Conservation (phyloP, 768 basidiomycete genomes). For the Postia placenta region DNA sequence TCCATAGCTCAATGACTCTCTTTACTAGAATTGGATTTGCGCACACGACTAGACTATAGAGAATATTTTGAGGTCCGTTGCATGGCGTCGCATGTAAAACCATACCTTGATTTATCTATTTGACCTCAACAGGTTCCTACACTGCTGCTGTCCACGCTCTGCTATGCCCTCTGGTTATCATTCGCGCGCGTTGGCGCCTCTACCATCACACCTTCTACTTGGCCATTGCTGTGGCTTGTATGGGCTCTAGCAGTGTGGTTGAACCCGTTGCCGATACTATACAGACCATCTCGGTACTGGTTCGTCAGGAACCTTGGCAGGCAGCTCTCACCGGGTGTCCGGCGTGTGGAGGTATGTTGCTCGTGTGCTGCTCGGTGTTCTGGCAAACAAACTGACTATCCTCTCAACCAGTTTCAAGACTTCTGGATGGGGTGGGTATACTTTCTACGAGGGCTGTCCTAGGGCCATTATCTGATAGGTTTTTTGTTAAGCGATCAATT, state of each 20-base stretch:
- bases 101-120: neutral
- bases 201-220: constrained; percentile 58
- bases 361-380: too few species aligned
- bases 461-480: neutral
- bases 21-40: constrained; percentile 56
- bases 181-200: constrained; percentile 56
- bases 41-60: constrained; percentile 68
- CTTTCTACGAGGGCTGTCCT: neutral
- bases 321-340: constrained; percentile 62
- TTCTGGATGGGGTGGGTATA: constrained; percentile 79
- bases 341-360: constrained; percentile 63
- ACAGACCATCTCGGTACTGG: constrained; percentile 75
- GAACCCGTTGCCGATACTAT: constrained; percentile 69
- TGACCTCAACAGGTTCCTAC: constrained; percentile 57
- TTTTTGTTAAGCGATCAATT: constrained; percentile 63
- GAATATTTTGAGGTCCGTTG: constrained; percentile 65
- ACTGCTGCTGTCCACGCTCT: constrained; percentile 68
- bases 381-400: neutral
- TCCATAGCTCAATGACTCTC: neutral
- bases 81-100: too few species aligned
- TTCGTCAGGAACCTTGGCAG: constrained; percentile 55
- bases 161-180: constrained; percentile 81
- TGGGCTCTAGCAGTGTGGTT: constrained; percentile 54
- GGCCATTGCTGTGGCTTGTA: constrained; percentile 79
- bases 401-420: constrained; percentile 56